Evolutionary conservation across 805 yeast species (phyloP).

Genomic region (Sugiyamaella americana): DNA sequence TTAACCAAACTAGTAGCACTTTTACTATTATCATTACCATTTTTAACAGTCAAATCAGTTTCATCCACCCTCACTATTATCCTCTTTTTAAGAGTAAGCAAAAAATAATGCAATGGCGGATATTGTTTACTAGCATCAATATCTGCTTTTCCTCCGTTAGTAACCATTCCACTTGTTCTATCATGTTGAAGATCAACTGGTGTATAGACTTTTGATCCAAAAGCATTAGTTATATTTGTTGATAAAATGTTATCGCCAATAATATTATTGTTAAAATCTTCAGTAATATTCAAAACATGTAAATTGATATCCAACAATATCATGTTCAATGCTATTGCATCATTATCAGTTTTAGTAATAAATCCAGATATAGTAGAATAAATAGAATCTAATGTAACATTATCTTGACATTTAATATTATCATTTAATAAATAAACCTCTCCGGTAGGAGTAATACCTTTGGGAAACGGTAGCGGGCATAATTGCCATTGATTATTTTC

Average conservation of each 20-base stretch:
- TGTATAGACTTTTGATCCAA: constrained; percentile 16
- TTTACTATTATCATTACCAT: neutral
- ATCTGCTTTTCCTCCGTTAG: too few relatives aligned
- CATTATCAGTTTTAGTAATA: constrained; percentile 39
- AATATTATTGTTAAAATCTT: neutral
- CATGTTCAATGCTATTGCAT: constrained; percentile 37
- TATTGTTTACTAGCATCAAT: neutral
- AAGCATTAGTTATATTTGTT: neutral
- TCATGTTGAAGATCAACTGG: constrained; percentile 15
- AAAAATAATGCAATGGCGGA: constrained; percentile 5
- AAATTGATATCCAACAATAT: constrained; percentile 37
- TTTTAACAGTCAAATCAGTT: neutral
- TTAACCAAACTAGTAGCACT: neutral
- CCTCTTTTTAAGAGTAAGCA: constrained; percentile 4
- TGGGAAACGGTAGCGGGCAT: constrained; percentile 37
- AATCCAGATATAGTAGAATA: constrained; percentile 30
- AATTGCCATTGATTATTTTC: constrained; percentile 42
- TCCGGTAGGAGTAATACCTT: neutral
- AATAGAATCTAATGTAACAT: constrained; percentile 17
- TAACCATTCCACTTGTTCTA: neutral
- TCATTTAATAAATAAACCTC: neutral
- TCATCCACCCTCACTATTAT: neutral
- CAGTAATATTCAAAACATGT: constrained; percentile 10
- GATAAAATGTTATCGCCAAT: constrained; percentile 5
- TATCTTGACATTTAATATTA: constrained; percentile 13